Evolutionary conservation across 257 asterid genomes (phyloP), one percentile per base, ranked within the genome.

Genomic region (Salvia hispanica): DNA sequence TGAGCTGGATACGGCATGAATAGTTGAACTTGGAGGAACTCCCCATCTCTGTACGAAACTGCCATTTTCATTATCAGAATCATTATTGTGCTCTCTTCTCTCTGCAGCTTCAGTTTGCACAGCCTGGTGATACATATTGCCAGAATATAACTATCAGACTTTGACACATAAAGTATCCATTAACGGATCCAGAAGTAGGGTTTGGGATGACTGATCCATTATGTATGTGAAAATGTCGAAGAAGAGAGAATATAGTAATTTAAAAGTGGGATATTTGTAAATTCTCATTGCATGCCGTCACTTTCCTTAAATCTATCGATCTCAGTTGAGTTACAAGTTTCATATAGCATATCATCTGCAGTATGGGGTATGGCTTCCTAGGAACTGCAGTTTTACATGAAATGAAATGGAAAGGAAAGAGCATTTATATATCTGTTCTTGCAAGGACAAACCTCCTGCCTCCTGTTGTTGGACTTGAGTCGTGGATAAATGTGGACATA

Each of bases 401-500:
- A 33, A 66, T 21, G 37, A 13, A 33, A 1, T 64, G n/a, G 53
- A 14, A 15, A 8, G 40, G 7, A n/a, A 8, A 40, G 52, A 34
- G 39, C 53, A 65, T 25, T 10, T 2, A 68, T 45, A 18, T n/a
- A 60, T 50, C n/a, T 36, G 10, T 42, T 66, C 13, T 16, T 56
- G 51, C 4, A 66, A 62, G 45, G 69, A 58, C 82, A 31, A 70
- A 88, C 96, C 94, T 89, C 85, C 39, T 62, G 72, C 62, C 5
- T 37, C 67, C 48, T 56, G 68, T 58, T 75, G 33, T 76, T 73
- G 67, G 84, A 78, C 82, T 81, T 81, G 70, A 78, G 54, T 33
- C 77, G 80, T 25, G 81, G 83, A 72, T 83, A 80, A 61, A 86
- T 69, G 58, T 80, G 74, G 55, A 77, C 79, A 59, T 84, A 86